These are phyloP conservation scores for Fusarium sp. DNA, from an alignment of 2,329 filamentous ascomycete species.

Conservation along the genomic window DNA sequence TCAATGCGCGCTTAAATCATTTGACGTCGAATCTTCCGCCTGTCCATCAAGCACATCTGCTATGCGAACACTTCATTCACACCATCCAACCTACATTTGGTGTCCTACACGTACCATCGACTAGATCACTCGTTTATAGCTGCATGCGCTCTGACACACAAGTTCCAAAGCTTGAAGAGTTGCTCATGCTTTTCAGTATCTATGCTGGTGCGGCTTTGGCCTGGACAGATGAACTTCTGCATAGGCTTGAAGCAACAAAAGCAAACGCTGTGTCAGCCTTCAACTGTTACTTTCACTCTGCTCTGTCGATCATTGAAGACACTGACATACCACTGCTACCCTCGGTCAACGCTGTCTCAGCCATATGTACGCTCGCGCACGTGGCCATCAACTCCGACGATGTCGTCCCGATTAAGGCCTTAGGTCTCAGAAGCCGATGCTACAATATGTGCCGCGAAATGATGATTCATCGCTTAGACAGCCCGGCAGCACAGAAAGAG, in stretches of 20 bases:
- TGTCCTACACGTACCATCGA: not conserved
- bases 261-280: not conserved
- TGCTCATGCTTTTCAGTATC: not conserved
- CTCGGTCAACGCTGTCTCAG: not conserved
- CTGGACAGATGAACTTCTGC: conserved; percentile 1
- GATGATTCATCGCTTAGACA: not conserved
- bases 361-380: not conserved
- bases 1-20: not conserved
- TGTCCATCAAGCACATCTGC: not conserved
- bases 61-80: not conserved
- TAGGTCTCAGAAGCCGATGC: not conserved
- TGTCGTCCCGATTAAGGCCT: not conserved
- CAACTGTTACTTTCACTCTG: not conserved
- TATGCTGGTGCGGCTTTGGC: not conserved
- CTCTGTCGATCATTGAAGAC: not conserved
- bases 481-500: not conserved
- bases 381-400: conserved; percentile 2
- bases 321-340: not conserved
- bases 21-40: not conserved
- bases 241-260: not conserved
- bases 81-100: not conserved
- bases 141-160: accelerated
- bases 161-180: not conserved
- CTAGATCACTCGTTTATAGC: not conserved
- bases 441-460: not conserved